Conservation (phyloP, 208 protist genomes). For the Leishmania lainsoni region DNA sequence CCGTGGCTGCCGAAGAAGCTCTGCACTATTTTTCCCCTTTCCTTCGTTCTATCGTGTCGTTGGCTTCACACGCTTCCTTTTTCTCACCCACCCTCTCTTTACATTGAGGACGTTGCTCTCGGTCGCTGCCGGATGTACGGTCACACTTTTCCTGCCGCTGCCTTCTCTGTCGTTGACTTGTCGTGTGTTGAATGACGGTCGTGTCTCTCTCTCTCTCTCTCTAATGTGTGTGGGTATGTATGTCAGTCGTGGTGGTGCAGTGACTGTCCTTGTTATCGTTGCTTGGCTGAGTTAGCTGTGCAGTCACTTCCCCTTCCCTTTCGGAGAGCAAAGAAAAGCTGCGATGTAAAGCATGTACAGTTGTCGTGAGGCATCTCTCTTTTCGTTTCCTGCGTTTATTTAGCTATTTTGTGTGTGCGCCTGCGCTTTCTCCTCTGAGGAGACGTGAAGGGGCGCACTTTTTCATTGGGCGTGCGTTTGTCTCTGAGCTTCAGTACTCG, state of each 20-base stretch:
- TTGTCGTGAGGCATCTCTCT: neutral
- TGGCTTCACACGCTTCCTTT: neutral
- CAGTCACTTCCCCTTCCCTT: neutral
- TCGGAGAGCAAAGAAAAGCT: neutral
- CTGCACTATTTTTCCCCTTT: neutral
- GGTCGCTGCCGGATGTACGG: too few species aligned
- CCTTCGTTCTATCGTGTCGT: neutral
- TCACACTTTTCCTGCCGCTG: neutral
- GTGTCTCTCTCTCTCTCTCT: neutral
- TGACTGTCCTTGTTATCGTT: neutral
- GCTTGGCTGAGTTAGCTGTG: neutral
- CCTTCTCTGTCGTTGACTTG: neutral
- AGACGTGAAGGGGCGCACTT: neutral
- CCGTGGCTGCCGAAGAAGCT: neutral
- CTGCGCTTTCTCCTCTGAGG: neutral
- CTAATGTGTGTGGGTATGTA: neutral
- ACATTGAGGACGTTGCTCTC: neutral
- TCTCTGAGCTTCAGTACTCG: neutral
- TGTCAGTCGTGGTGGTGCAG: neutral
- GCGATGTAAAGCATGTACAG: constrained; percentile 11
- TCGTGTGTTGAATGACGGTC: neutral
- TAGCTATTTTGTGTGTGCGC: neutral
- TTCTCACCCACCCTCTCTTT: neutral
- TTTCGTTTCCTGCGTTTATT: constrained; percentile 11
- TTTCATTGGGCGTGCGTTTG: neutral